Conservation (phyloP, 305 asterid species). For the Solanum hybrid region DNA sequence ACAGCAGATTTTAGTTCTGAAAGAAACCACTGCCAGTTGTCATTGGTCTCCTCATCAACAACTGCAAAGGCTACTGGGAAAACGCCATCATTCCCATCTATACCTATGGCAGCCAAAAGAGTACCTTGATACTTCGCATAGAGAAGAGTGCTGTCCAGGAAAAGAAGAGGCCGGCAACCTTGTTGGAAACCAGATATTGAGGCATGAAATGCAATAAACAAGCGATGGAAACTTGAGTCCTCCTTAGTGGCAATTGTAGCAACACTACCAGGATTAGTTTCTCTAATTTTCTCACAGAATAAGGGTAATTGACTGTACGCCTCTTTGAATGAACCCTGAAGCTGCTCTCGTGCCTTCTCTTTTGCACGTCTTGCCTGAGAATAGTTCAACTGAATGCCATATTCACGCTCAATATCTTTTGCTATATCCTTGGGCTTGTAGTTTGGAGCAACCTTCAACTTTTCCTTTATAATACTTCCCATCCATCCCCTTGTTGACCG, state of each 20-base stretch:
- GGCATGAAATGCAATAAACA: slow-evolving; percentile 23
- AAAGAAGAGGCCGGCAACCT: slow-evolving; percentile 20
- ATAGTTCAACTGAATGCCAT: slow-evolving; percentile 16
- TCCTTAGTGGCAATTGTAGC: slow-evolving; percentile 22
- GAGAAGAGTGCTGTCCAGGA: slow-evolving; percentile 17
- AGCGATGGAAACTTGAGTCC: slow-evolving; percentile 23
- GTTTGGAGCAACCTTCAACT: slow-evolving; percentile 13
- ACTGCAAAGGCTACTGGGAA: slow-evolving; percentile 21
- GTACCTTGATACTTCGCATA: slow-evolving; percentile 23
- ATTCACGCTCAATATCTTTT: slow-evolving; percentile 17
- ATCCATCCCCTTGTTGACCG: slow-evolving; percentile 17
- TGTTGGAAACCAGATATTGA: slow-evolving; percentile 17
- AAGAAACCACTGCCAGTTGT: slow-evolving; percentile 19
- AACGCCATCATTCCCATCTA: slow-evolving; percentile 21
- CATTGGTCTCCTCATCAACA: slow-evolving; percentile 15
- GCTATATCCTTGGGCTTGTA: slow-evolving; percentile 19
- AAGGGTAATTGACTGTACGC: slow-evolving; percentile 15
- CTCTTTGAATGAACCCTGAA: slow-evolving; percentile 18
- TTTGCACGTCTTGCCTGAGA: slow-evolving; percentile 20
- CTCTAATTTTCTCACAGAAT: slow-evolving; percentile 20
- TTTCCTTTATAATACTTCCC: slow-evolving; percentile 16
- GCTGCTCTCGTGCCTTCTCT: slow-evolving; percentile 17
- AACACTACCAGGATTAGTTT: slow-evolving; percentile 20
- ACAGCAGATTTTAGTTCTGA: slow-evolving; percentile 12
- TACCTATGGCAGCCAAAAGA: slow-evolving; percentile 16